Evolutionary conservation across 192 early-diverging fungal species (phyloP), one percentile per base, ranked within the genome.

Genomic region (Backusella mclennaniae): DNA sequence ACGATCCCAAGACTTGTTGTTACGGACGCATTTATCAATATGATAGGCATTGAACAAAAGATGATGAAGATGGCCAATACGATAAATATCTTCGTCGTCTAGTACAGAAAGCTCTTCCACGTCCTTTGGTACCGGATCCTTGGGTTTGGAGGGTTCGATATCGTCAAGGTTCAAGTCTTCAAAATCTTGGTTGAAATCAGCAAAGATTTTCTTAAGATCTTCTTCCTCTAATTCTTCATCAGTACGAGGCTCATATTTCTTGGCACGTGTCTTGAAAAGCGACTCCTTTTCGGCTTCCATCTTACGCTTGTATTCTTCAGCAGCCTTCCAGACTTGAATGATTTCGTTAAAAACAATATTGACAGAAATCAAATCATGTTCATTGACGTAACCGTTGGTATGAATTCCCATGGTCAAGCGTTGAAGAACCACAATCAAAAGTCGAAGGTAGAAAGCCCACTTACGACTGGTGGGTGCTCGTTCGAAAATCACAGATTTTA

Each of bases 121-220:
- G 7, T 87, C 85, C n/a, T 70, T 76, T 29, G 78, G 59, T 6
- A 49, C 68, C 35, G 66, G 23, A 3, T 74, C 29, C 31, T 68
- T 69, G n/a, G 66, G 52, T 17, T 78, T 74, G 11, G 4, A 71
- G 19, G 36, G 73, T 26, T 85, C 84, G 3, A 81, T 81, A 6
- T 87, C 84, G n/a, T 81, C 87, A 21, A 86, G 86, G 6, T 85
- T 81, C 6, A 93, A 73, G 41, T 94, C 90, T 21, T 85, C 89
- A 79, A 90, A 96, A 66, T 94, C 96, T 8, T 95, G 93, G 74
- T 87, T 90, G 81, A 91, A 96, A 73, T 95, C 94, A 1, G 95
- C 94, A 87, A 98, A 98, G 46, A 93, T 85, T 73, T 93, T 88
- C 41, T 83, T 83, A 36, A 95, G 82, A 66, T 95, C 90, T 46